Base-by-base conservation (phyloP, 192 early-diverging fungal genomes). In the Coemansia sp. region DNA sequence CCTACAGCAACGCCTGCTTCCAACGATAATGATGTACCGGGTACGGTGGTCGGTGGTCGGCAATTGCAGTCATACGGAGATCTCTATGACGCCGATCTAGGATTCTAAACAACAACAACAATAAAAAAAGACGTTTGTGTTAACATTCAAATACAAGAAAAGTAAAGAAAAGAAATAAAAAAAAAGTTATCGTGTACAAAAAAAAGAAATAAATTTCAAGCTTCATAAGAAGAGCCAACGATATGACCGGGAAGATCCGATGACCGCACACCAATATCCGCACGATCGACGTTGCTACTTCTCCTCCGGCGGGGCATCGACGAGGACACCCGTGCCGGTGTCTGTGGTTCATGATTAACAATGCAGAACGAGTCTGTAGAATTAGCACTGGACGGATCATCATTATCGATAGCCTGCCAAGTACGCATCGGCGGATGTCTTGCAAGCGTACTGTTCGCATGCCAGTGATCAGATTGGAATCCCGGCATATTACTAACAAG, bases 361-460 rank as follows among this genome's bases (percentile, higher is more conserved):
- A 80, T 75, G 58, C 73, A 80, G 57, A 80, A 80, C 41, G 78
- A 80, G 38, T 80, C 78, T 0, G 72, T 74, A 8, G 78, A 80
- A 43, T 75, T 69, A 11, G 73, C 78, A 41, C 78, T 75, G 0
- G 66, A 55, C 22, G 66, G 73, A 56, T 66, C 64, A 33, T 75
- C 65, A 8, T 37, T 51, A 20, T 75, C 68, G 5, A 68, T 53
- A 4, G 28, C 35, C 58, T 71, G 69, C 78, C 78, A 75, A 32
- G 39, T 62, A 38, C 78, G 72, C 56, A 54, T n/a, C 34, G 66
- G 55, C 39, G 54, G 54, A 51, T 54, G 41, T 9, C 66, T 60
- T 9, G 28, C 61, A 32, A 28, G 61, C 20, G 66, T 34, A 8
- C 14, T 43, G 17, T 37, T 51, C 43, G 34, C 37, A 11, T 76